A percentile compares a stretch with the other conserved stretches of the same genome.
phyloP scores from a whole-genome alignment of 2,329 filamentous ascomycete genomes.

The Byssothecium circinans region DNA sequence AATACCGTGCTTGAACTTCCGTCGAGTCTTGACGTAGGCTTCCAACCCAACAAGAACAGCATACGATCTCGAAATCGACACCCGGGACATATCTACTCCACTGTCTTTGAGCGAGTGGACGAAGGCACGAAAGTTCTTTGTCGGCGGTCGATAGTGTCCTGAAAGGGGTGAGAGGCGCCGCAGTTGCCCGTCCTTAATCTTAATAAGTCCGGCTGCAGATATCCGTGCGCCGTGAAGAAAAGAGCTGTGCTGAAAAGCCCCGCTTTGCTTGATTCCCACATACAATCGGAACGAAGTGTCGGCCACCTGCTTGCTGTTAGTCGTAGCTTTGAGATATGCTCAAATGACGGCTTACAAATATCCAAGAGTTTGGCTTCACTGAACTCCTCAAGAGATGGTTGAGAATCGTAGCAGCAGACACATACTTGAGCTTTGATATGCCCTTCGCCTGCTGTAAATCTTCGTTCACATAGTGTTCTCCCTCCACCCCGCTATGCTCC shows the following conservation, averaged over 20 bases:
- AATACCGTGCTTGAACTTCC: constrained; percentile 60
- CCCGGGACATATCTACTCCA: constrained; percentile 76
- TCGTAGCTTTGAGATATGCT: not conserved
- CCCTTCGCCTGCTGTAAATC: constrained; percentile 64
- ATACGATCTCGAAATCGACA: constrained; percentile 80
- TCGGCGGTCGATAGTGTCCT: constrained; percentile 84
- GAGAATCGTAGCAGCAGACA: constrained; percentile 72
- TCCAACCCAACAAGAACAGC: constrained; percentile 81
- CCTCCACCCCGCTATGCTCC: constrained; percentile 61
- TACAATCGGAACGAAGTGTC: constrained; percentile 85
- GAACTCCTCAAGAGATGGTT: constrained; percentile 78
- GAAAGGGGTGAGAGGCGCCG: constrained; percentile 66
- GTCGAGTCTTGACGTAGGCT: constrained; percentile 70
- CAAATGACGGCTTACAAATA: constrained; percentile 62
- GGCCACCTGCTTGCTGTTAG: constrained; percentile 53
- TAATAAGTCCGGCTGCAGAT: constrained; percentile 79
- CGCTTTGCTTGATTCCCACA: constrained; percentile 85
- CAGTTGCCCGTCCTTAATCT: constrained; percentile 79
- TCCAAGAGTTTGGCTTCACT: constrained; percentile 87
- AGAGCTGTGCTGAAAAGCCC: constrained; percentile 87
- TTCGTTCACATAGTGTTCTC: constrained; percentile 66
- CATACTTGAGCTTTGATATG: constrained; percentile 63
- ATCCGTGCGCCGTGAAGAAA: constrained; percentile 84
- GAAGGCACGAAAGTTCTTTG: constrained; percentile 81
- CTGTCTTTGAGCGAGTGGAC: constrained; percentile 70